Conservation (phyloP, 129 eudicot species). For the Flaveria linearis region DNA sequence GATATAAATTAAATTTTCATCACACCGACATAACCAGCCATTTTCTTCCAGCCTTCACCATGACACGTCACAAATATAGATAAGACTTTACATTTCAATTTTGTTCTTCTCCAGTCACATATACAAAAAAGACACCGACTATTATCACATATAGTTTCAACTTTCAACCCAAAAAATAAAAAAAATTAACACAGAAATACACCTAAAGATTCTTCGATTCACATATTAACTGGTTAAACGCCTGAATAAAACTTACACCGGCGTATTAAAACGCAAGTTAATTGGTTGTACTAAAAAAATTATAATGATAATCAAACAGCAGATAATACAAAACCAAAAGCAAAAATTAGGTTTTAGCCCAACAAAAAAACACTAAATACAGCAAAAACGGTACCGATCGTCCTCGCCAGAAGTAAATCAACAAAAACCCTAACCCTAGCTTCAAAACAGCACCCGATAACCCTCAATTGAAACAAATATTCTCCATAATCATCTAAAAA, state of each 20-base stretch:
- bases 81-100: background rate
- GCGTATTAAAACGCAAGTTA: background rate
- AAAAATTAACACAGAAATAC: background rate
- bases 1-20: background rate
- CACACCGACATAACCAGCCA: background rate
- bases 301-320: background rate
- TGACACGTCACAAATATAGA: too few relatives aligned
- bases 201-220: background rate
- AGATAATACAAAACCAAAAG: background rate
- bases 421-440: conserved; percentile 39
- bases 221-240: background rate
- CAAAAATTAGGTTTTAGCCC: background rate
- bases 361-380: background rate
- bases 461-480: background rate
- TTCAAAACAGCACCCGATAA: conserved; percentile 1
- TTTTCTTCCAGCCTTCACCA: background rate
- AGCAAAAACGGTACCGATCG: conserved; percentile 12
- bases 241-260: background rate
- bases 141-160: too few relatives aligned
- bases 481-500: conserved; percentile 4
- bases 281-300: background rate
- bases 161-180: background rate
- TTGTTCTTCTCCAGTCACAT: background rate
- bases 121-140: background rate
- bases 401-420: background rate